Evolutionary conservation across 2,329 filamentous ascomycete genomes (phyloP).

Genomic region (Talaromyces sp.): DNA sequence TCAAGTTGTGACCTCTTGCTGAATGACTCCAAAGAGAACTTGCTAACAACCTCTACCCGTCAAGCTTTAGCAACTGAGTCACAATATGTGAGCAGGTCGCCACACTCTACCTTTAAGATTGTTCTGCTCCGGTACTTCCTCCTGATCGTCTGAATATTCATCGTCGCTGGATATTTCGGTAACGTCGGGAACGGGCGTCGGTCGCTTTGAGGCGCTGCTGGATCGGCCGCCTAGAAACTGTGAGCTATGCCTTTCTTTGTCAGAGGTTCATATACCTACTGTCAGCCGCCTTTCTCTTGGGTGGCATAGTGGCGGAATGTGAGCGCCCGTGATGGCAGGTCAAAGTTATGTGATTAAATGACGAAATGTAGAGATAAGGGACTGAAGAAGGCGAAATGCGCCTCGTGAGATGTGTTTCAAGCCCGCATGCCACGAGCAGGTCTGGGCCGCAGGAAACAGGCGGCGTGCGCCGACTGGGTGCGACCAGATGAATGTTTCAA

Average conservation of each 20-base stretch:
- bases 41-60: slow-evolving; percentile 50
- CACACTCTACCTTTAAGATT: slow-evolving; percentile 49
- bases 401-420: slow-evolving; percentile 17
- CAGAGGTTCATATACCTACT: slow-evolving; percentile 44
- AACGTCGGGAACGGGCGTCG: slow-evolving; percentile 49
- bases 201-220: slow-evolving; percentile 52
- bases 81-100: slow-evolving; percentile 13
- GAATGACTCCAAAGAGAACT: slow-evolving; percentile 57
- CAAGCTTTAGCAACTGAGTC: slow-evolving; percentile 26
- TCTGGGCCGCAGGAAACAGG: slow-evolving; percentile 15
- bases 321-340: background rate
- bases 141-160: slow-evolving; percentile 60
- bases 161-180: slow-evolving; percentile 56
- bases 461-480: slow-evolving; percentile 13
- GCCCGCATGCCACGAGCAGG: slow-evolving; percentile 23
- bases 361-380: background rate
- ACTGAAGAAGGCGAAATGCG: slow-evolving; percentile 13
- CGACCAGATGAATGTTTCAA: background rate
- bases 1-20: slow-evolving; percentile 50
- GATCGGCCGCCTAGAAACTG: slow-evolving; percentile 45
- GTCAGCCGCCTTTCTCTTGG: slow-evolving; percentile 69
- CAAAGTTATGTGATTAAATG: no score
- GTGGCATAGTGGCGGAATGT: slow-evolving; percentile 57
- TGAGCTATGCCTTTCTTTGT: slow-evolving; percentile 21
- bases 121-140: slow-evolving; percentile 52